phyloP scores from a whole-genome alignment of 345 rosid species.

The Geranium rotundifolium region DNA sequence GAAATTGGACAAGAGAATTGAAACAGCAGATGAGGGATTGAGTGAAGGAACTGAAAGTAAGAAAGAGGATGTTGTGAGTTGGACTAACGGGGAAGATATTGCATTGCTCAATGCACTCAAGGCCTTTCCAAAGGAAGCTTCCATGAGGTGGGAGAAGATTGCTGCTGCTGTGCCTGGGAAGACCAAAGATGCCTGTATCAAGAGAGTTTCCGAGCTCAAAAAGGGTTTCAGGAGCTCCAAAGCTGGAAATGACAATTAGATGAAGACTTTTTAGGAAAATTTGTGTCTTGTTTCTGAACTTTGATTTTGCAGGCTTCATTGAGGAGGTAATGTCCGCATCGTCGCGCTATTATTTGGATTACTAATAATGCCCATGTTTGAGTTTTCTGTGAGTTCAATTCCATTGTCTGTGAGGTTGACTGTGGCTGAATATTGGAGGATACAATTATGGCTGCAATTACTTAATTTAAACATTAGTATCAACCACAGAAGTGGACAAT shows the following conservation, averaged over 20 bases:
- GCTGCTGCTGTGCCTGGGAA: constrained; percentile 80
- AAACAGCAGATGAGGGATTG: background rate
- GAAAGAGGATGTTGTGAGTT: constrained; percentile 15
- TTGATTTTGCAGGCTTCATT: background rate
- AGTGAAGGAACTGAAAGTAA: constrained; percentile 7
- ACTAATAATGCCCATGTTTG: background rate
- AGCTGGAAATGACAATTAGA: constrained; percentile 36
- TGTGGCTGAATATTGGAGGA: background rate
- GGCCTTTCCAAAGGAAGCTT: constrained; percentile 59
- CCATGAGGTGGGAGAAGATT: constrained; percentile 96
- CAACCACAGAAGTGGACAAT: background rate
- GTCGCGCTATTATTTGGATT: too few relatives aligned
- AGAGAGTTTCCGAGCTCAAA: constrained; percentile 73
- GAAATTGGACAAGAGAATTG: constrained; percentile 26
- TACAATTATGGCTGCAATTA: background rate
- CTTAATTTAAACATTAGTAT: background rate
- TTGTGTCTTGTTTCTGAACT: background rate
- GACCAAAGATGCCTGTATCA: constrained; percentile 70
- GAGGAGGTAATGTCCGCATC: background rate
- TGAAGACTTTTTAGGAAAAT: background rate
- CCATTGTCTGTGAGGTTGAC: background rate
- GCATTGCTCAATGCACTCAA: constrained; percentile 85
- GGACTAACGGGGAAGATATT: constrained; percentile 74
- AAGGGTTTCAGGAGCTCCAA: constrained; percentile 67
- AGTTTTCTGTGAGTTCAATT: too few relatives aligned